Evolutionary conservation across 2,329 filamentous ascomycete genomes (phyloP).

Genomic region (Magnaporthales sp.): DNA sequence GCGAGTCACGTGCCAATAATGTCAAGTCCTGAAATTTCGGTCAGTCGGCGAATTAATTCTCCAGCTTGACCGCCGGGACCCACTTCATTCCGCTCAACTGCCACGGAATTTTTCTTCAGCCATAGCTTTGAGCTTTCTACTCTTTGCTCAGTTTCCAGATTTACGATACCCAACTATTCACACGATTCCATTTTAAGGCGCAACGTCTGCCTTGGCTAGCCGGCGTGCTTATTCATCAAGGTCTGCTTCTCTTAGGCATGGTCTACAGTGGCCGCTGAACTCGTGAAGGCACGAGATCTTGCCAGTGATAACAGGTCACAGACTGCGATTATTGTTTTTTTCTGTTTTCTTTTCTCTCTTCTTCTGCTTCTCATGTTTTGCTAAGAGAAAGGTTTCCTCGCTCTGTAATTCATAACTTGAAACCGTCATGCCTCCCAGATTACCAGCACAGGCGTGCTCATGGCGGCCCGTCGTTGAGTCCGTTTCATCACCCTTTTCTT

Average conservation of each 20-base stretch:
- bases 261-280: neutral
- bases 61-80: neutral
- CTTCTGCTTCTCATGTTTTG: too few relatives aligned
- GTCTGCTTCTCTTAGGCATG: neutral
- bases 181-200: neutral
- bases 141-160: neutral
- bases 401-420: constrained; percentile 16
- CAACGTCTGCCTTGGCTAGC: neutral
- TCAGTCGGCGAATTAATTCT: neutral
- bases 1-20: neutral
- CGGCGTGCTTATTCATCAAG: neutral
- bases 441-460: constrained; percentile 19
- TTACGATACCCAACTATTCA: neutral
- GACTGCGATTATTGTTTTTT: neutral
- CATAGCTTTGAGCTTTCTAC: neutral
- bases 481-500: constrained; percentile 11
- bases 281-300: neutral
- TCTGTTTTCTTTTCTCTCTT: neutral
- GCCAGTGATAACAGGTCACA: neutral
- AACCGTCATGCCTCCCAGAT: constrained; percentile 22
- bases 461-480: constrained; percentile 20
- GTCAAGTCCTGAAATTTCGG: neutral
- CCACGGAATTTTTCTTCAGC: neutral
- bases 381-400: constrained; percentile 35
- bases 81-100: neutral